These are phyloP conservation scores for Pseudotulostoma volvatum DNA, from an alignment of 495 filamentous ascomycete species.

Conservation along the genomic window DNA sequence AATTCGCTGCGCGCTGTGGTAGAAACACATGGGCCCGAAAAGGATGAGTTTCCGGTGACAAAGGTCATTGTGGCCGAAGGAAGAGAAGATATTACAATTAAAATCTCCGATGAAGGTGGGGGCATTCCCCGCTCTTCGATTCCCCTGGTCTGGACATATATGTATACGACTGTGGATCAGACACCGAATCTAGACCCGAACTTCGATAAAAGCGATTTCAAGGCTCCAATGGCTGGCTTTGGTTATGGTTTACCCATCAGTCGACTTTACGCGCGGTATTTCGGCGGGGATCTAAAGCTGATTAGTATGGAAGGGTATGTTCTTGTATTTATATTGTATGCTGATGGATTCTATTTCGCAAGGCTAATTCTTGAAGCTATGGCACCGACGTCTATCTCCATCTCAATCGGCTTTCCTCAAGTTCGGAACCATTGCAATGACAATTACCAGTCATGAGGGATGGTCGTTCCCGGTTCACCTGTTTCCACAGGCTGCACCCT, in stretches of 20 bases:
- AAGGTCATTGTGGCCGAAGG: conserved; percentile 96
- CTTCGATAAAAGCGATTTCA: conserved; percentile 98
- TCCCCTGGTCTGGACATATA: conserved; percentile 97
- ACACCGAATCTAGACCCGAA: conserved; percentile 91
- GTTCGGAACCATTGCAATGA: conserved; percentile 95
- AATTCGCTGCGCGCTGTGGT: conserved; percentile 95
- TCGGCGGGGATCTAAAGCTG: conserved; percentile 89
- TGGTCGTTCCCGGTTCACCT: conserved; percentile 33
- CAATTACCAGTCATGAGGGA: conserved; percentile 94
- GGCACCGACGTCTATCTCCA: conserved; percentile 98
- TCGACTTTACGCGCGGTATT: conserved; percentile 88
- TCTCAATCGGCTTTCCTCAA: conserved; percentile 85
- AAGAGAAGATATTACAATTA: conserved; percentile 97
- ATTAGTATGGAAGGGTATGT: conserved; percentile 99
- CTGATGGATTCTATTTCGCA: conserved; percentile 2
- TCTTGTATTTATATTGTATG: conserved; percentile 2
- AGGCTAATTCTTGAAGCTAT: conserved; percentile 43
- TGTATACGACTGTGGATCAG: conserved; percentile 97
- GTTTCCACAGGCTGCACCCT: conserved; percentile 30
- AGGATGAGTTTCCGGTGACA: conserved; percentile 87
- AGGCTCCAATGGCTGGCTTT: conserved; percentile 97
- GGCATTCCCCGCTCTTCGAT: conserved; percentile 85
- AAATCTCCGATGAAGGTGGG: conserved; percentile 89
- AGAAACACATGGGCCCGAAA: conserved; percentile 86
- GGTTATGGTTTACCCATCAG: conserved; percentile 91